phyloP scores from a whole-genome alignment of 2,329 filamentous ascomycete genomes.

The Thelonectria blattea region DNA sequence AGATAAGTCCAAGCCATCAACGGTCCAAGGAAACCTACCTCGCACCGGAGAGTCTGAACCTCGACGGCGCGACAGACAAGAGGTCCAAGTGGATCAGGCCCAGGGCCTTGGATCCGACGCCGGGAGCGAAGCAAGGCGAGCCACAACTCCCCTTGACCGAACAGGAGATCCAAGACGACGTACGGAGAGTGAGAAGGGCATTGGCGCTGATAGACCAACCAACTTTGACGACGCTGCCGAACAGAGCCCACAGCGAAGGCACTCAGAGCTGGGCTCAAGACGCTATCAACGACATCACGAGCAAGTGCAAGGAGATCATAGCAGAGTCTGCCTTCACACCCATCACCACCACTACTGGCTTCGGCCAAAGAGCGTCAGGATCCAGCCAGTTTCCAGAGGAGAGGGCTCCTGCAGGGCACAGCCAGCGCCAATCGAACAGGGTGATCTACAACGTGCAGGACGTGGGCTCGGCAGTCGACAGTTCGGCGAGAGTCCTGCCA shows the following conservation, averaged over 20 bases:
- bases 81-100: constrained; percentile 10
- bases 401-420: not conserved
- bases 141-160: constrained; percentile 13
- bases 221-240: constrained; percentile 15
- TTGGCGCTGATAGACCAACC: constrained; percentile 18
- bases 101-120: constrained; percentile 10
- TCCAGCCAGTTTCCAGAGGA: constrained; percentile 18
- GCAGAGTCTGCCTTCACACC: constrained; percentile 57
- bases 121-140: constrained; percentile 8
- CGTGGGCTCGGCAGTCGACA: constrained; percentile 26
- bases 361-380: constrained; percentile 40
- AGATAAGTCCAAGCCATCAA: not conserved
- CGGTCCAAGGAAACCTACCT: constrained; percentile 1
- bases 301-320: constrained; percentile 30
- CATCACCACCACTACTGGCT: constrained; percentile 70
- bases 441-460: constrained; percentile 33
- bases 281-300: constrained; percentile 30
- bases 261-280: constrained; percentile 32
- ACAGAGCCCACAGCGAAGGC: constrained; percentile 6
- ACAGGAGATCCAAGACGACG: constrained; percentile 26
- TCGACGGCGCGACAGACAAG: constrained; percentile 6
- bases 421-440: constrained; percentile 19
- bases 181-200: constrained; percentile 16
- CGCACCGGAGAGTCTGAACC: constrained; percentile 3
- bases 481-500: constrained; percentile 25